Conservation (phyloP, 1,284 basidiomycete species). For the Fistulina hepatica region DNA sequence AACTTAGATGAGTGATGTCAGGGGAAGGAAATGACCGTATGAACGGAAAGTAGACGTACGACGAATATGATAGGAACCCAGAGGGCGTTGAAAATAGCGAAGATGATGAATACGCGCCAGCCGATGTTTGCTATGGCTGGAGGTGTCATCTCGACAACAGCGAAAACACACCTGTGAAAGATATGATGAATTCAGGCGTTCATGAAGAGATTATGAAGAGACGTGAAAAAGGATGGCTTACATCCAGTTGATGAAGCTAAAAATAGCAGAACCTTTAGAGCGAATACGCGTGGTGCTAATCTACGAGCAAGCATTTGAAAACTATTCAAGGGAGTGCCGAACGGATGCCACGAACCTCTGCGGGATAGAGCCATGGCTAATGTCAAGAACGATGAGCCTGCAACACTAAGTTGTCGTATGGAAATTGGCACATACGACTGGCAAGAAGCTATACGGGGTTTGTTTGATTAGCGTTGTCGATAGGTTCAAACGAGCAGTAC, state of each 20-base stretch:
- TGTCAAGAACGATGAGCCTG: not conserved
- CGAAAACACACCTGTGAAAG: slow-evolving; percentile 26
- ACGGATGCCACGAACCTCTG: slow-evolving; percentile 22
- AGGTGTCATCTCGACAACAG: slow-evolving; percentile 38
- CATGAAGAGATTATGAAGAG: not conserved
- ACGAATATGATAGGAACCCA: slow-evolving; percentile 34
- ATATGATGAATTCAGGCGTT: not conserved
- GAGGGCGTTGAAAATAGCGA: slow-evolving; percentile 34
- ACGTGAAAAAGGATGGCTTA: no score
- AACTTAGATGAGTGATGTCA: slow-evolving; percentile 22
- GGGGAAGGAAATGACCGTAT: not conserved
- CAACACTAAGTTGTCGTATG: not conserved
- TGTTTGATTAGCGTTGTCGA: no score
- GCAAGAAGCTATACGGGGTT: no score
- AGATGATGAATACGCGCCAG: slow-evolving; percentile 38
- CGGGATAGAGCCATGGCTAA: slow-evolving; percentile 35
- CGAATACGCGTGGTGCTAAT: slow-evolving; percentile 31
- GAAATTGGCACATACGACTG: slow-evolving; percentile 23
- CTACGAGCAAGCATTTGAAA: slow-evolving; percentile 15
- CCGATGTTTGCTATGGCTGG: slow-evolving; percentile 38
- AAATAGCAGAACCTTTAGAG: slow-evolving; percentile 26
- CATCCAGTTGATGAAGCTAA: slow-evolving; percentile 34
- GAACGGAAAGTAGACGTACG: slow-evolving; percentile 3
- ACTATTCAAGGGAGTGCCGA: not conserved
- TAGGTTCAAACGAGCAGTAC: no score